Evolutionary conservation across 164 flowering plant genomes (phyloP), one percentile per base, ranked within the genome.

Genomic region (Saururus chinensis): DNA sequence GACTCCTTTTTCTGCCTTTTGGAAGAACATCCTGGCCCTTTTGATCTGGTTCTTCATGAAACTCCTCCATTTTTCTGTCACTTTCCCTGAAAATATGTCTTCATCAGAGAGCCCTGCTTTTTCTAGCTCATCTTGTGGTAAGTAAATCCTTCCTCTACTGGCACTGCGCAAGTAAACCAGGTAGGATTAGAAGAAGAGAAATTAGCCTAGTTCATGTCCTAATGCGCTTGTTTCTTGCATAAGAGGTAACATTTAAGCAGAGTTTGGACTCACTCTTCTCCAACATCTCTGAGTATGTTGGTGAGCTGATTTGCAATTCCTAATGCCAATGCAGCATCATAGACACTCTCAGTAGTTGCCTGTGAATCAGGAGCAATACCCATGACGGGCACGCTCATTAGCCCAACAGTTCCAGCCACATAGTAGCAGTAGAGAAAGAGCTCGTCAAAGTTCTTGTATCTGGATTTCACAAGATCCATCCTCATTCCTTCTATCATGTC

Each of bases 401-500:
- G 63, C 21, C 91, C 97, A 25, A 91, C 97, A 17, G 97, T 88
- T 12, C 97, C 97, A 61, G 96, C 97, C 19, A 91, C 97, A 69
- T 91, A 84, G 56, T 91, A 91, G 71, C 95, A 88, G 65, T 91
- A 91, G 9, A 91, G 80, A 63, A 86, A 91, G 61, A 91, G 77
- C 61, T 91, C 97, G 63, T 91, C 96, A 25, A 91, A 91, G 76
- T 79, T 91, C 59, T 78, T 73, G 72, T 91, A 88, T 84, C 97
- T 84, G 17, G 95, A 88, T 71, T 88, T 88, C 64, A 65, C 71
- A 6, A 91, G 82, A 73, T 91, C 97, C 84, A 82, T 71, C 70
- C 96, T 80, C 97, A 91, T 91, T 72, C 97, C 97, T 74, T 91
- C 96, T 16, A 88, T 81, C 97, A 91, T 91, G 73, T 91, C 96